These are phyloP conservation scores for Gomphus sp. DNA, from an alignment of 1,284 basidiomycete species.

Conservation along the genomic window DNA sequence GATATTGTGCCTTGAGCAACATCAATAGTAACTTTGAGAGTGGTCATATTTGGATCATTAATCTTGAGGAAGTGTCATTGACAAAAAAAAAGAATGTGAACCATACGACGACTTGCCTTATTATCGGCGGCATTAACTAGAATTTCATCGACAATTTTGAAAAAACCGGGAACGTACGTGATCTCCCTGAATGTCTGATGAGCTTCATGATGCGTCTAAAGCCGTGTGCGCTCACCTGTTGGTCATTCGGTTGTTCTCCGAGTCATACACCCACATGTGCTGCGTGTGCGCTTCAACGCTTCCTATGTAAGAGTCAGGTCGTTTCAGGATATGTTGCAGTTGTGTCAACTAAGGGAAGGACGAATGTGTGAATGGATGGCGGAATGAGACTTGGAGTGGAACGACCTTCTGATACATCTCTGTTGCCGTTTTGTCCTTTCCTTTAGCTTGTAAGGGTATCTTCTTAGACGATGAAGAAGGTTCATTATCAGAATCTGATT, in stretches of 20 bases:
- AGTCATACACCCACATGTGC: conserved; percentile 87
- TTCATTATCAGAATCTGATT: conserved; percentile 33
- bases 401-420: conserved; percentile 87
- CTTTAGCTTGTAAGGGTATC: conserved; percentile 22
- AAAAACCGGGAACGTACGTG: conserved; percentile 95
- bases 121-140: conserved; percentile 99
- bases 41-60: conserved; percentile 84
- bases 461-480: conserved; percentile 16
- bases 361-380: neutral
- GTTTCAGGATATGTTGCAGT: conserved; percentile 93
- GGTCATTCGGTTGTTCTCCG: conserved; percentile 71
- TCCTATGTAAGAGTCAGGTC: conserved; percentile 98
- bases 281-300: conserved; percentile 83
- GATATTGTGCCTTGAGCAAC: conserved; percentile 80
- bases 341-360: conserved; percentile 67
- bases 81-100: neutral
- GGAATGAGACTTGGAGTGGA: conserved; percentile 13
- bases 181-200: conserved; percentile 43
- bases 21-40: conserved; percentile 83
- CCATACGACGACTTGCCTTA: conserved; percentile 51
- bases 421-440: conserved; percentile 79
- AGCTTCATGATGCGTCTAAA: neutral
- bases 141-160: conserved; percentile 99
- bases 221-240: conserved; percentile 31
- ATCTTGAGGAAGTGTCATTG: conserved; percentile 46